phyloP scores from a whole-genome alignment of 2,329 filamentous ascomycete genomes.

The Xylariaceae sp. region DNA sequence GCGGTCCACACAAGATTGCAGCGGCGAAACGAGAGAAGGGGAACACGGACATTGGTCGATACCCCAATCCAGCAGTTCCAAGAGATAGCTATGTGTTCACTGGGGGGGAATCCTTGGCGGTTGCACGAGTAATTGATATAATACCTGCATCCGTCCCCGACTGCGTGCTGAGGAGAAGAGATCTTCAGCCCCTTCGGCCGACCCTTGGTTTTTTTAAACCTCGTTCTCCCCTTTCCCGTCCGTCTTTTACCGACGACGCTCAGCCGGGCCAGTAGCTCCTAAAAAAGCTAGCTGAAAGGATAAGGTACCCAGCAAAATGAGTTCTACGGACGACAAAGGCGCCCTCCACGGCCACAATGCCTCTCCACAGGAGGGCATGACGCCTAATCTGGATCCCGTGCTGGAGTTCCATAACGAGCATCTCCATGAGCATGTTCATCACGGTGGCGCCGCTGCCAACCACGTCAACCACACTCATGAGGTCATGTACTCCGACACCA shows the following conservation, averaged over 20 bases:
- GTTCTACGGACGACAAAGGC: conserved; percentile 32
- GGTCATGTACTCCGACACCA: conserved; percentile 55
- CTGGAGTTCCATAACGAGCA: conserved; percentile 52
- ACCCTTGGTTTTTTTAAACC: conserved; percentile 5
- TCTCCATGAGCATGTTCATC: conserved; percentile 52
- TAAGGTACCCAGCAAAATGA: conserved; percentile 22
- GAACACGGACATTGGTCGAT: conserved; percentile 4
- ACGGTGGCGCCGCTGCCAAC: conserved; percentile 46
- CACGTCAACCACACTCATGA: conserved; percentile 48
- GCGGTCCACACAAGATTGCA: background rate
- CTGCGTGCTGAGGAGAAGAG: background rate
- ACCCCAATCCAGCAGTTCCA: conserved; percentile 25
- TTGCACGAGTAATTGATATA: conserved; percentile 11
- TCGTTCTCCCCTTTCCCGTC: conserved; percentile 18
- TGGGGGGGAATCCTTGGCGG: conserved; percentile 18
- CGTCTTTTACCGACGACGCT: conserved; percentile 21
- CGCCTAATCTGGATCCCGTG: conserved; percentile 33
- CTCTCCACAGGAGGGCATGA: conserved; percentile 31
- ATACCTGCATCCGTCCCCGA: conserved; percentile 22
- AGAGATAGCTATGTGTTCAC: conserved; percentile 5
- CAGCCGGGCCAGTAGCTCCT: conserved; percentile 8
- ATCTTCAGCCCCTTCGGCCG: conserved; percentile 19
- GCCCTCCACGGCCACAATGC: conserved; percentile 33
- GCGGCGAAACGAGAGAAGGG: conserved; percentile 15
- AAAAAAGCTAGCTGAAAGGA: background rate